Conservation (phyloP, 2,329 filamentous ascomycete genomes). For the Catunica adiposa region DNA sequence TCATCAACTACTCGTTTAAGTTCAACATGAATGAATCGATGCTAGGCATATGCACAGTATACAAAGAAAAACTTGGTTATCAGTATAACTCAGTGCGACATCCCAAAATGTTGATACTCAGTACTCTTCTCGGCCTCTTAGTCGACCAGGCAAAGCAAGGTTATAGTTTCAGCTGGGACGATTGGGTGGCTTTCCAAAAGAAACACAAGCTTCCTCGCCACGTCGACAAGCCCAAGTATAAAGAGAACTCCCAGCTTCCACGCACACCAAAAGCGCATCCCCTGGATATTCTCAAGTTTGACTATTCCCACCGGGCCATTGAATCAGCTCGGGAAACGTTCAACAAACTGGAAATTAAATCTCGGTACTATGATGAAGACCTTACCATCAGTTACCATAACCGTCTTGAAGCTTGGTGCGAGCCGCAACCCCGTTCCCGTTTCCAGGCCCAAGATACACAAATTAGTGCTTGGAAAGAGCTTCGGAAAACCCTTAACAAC, state of each 20-base stretch:
- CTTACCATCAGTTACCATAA: slow-evolving; percentile 22
- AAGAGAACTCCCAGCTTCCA: slow-evolving; percentile 17
- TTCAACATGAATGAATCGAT: slow-evolving; percentile 41
- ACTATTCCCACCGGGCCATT: slow-evolving; percentile 29
- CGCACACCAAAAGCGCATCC: slow-evolving; percentile 28
- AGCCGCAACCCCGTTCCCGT: background rate
- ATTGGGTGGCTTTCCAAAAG: slow-evolving; percentile 26
- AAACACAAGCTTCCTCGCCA: background rate
- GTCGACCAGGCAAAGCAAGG: slow-evolving; percentile 44
- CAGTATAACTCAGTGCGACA: slow-evolving; percentile 33
- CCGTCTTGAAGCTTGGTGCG: slow-evolving; percentile 20
- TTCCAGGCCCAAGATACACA: background rate
- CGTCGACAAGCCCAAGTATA: slow-evolving; percentile 28
- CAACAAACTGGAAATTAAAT: slow-evolving; percentile 10
- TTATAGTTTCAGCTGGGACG: slow-evolving; percentile 28
- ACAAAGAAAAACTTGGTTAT: slow-evolving; percentile 48
- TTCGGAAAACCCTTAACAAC: background rate
- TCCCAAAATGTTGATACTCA: slow-evolving; percentile 30
- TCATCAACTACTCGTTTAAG: slow-evolving; percentile 35
- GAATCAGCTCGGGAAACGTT: slow-evolving; percentile 21
- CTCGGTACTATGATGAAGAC: slow-evolving; percentile 24
- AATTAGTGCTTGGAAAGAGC: slow-evolving; percentile 2
- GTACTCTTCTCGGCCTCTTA: slow-evolving; percentile 34
- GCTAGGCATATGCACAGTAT: slow-evolving; percentile 47
- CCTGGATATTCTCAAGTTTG: slow-evolving; percentile 45